These are phyloP conservation scores for Wickerhamomyces queroliae DNA, from an alignment of 805 yeast genomes.

Conservation along the genomic window DNA sequence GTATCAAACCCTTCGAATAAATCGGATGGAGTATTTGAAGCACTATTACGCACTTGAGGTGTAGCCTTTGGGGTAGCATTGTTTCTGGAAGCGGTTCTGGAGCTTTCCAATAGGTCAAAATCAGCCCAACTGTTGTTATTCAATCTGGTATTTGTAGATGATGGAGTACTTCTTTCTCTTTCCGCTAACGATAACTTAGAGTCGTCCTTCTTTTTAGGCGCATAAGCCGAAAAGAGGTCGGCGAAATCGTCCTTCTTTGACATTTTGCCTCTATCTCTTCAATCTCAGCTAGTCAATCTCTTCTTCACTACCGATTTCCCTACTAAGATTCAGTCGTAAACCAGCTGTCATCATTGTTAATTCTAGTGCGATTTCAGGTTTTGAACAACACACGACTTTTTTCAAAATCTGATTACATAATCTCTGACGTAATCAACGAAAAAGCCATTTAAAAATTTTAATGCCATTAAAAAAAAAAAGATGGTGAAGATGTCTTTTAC, in stretches of 20 bases:
- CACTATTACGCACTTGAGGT: neutral
- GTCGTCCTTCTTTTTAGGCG: conserved; percentile 18
- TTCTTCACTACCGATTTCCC: no score
- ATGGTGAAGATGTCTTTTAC: neutral
- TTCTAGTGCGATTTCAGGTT: no score
- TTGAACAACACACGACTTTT: neutral
- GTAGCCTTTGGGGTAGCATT: neutral
- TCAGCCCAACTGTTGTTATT: conserved; percentile 25
- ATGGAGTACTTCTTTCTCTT: conserved; percentile 21
- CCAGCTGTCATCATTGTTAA: no score
- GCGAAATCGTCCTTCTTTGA: conserved; percentile 22
- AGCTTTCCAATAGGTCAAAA: conserved; percentile 28
- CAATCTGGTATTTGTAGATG: neutral
- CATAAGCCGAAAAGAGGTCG: conserved; percentile 15
- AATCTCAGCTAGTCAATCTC: neutral
- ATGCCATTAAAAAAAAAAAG: neutral
- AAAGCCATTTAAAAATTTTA: neutral
- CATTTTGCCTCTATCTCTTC: neutral
- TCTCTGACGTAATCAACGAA: neutral
- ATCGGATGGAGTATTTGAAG: conserved; percentile 1
- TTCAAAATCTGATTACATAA: no score
- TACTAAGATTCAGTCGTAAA: no score
- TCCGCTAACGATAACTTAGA: conserved; percentile 28
- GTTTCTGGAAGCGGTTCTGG: conserved; percentile 1
- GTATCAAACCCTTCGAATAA: conserved; percentile 20